These are phyloP conservation scores for Ocimum tenuiflorum DNA, from an alignment of 257 asterid genomes.

Conservation along the genomic window DNA sequence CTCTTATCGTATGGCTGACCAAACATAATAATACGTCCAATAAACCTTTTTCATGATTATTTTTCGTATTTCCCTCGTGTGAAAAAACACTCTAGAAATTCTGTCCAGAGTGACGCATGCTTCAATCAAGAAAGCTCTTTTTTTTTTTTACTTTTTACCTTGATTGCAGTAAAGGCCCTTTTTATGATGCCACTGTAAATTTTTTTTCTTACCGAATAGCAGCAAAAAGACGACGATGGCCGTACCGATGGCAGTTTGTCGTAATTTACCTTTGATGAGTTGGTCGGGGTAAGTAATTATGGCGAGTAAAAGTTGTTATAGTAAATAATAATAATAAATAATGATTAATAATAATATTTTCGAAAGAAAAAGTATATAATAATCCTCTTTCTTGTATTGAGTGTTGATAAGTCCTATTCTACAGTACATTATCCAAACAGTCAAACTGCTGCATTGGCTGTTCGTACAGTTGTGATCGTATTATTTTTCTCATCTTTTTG, in stretches of 20 bases:
- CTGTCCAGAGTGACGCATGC: slow-evolving; percentile 16
- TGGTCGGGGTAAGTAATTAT: slow-evolving; percentile 30
- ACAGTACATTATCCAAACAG: background rate
- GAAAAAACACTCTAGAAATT: background rate
- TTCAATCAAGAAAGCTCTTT: slow-evolving; percentile 21
- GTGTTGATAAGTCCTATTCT: slow-evolving; percentile 23
- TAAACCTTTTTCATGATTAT: slow-evolving; percentile 29
- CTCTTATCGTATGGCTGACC: slow-evolving; percentile 32
- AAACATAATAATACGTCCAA: slow-evolving; percentile 30
- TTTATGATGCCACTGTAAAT: background rate
- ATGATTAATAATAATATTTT: too few relatives aligned
- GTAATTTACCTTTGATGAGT: slow-evolving; percentile 24
- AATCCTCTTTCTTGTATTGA: slow-evolving; percentile 30
- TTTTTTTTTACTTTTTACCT: background rate
- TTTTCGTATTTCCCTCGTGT: slow-evolving; percentile 5
- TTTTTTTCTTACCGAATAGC: slow-evolving; percentile 7
- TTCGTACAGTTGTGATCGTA: too few relatives aligned
- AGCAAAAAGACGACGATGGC: slow-evolving; percentile 20
- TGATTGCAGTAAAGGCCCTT: slow-evolving; percentile 16
- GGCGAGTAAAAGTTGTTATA: slow-evolving; percentile 30
- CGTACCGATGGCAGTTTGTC: slow-evolving; percentile 32
- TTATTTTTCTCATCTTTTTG: too few relatives aligned
- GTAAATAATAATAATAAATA: background rate
- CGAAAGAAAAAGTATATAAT: background rate
- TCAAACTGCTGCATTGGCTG: too few relatives aligned